Base-by-base conservation (phyloP, 78 protist species). In the Acrasis kona region DNA sequence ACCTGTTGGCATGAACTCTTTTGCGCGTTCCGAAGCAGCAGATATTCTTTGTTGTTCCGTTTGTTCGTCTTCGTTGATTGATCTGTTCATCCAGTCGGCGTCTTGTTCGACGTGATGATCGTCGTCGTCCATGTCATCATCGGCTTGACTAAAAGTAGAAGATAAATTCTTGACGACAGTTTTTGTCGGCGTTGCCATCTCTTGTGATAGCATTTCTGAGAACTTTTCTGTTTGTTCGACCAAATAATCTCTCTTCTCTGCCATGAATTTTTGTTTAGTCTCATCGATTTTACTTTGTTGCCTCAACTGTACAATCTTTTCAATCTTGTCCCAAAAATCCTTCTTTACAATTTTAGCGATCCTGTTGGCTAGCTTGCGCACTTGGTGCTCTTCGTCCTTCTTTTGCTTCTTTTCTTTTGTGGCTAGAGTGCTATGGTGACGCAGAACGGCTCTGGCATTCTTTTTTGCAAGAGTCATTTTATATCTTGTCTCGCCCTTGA, bases 171-270 rank as follows among this genome's bases (percentile, higher is more conserved):
- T 50, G 61, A n/a, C 61, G 34, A 12, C 64, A n/a, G 71, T 12
- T 67, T 67, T 67, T 12, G 71, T 67, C 34, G 32, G 57, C 68
- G 32, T 35, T 70, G 12, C 75, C 65, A 79, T 3, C 5, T 64
- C 40, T 9, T 29, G 38, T 4, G 38, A 34, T 19, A 90, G 27
- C 58, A 72, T 8, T n/a, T 5, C 1, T 9, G 91, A 72, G 19
- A 35, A 82, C 2, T 65, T 10, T 39, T 77, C 89, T 32, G 93
- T 86, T 65, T 89, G 78, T 0, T 72, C 89, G 7, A 92, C 93
- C 0, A 92, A 74, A 27, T 41, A 38, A 36, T 91, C 94, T 28
- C 19, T 19, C 19, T 19, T 67, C 19, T 28, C n/a, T 30, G 65
- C 65, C 71, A 19, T 19, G 19, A 90, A 80, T 12, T 92, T 91